These are phyloP conservation scores for Botrytis pseudocinerea DNA, from an alignment of 2,329 filamentous ascomycete species.

Conservation along the genomic window DNA sequence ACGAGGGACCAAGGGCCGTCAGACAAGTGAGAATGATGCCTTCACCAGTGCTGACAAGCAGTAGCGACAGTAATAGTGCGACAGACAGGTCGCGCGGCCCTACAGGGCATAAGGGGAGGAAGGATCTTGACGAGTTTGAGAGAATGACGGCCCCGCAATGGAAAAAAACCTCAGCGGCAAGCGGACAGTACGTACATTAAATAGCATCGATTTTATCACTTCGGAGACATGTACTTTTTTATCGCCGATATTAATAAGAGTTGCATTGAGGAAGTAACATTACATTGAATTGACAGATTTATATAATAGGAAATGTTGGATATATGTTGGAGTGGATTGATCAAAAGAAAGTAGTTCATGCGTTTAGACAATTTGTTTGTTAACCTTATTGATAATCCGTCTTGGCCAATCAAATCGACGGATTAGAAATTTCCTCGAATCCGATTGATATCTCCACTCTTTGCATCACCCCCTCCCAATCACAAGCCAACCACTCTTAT, in stretches of 20 bases:
- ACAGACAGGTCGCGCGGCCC: background rate
- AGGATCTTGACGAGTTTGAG: conserved; percentile 9
- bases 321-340: background rate
- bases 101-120: background rate
- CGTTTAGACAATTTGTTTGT: background rate
- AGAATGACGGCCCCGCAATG: conserved; percentile 4
- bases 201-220: background rate
- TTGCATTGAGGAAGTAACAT: background rate
- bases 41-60: background rate
- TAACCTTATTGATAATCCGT: background rate
- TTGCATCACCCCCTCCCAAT: background rate
- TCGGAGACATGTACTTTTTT: background rate
- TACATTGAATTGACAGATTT: background rate
- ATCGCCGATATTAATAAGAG: background rate
- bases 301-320: background rate
- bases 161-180: background rate
- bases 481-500: background rate
- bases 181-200: background rate
- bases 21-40: conserved; percentile 1
- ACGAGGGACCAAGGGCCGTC: background rate
- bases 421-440: conserved; percentile 7
- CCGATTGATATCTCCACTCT: background rate
- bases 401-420: background rate
- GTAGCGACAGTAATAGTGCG: background rate
- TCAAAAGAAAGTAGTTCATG: background rate